Evolutionary conservation across 2,329 filamentous ascomycete species (phyloP), one percentile per base, ranked within the genome.

Genomic region (Ceratocystis huliohia): DNA sequence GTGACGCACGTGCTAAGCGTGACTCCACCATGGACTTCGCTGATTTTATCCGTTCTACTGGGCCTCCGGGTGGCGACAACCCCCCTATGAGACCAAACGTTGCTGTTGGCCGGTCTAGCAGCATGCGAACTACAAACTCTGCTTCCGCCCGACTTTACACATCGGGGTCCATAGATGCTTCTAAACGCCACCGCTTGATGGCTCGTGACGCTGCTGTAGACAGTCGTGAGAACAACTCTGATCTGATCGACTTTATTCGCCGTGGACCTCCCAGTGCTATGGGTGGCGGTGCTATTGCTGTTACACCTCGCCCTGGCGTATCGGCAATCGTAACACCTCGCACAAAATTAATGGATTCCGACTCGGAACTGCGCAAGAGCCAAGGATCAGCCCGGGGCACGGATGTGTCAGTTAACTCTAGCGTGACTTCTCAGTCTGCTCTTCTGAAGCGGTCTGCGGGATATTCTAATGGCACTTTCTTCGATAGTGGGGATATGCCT

Each of bases 201-300:
- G 86, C 93, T 67, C 88, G 91, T 62, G 86, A 91, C 69, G 84
- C 89, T 46, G 80, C 81, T 53, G 81, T 85, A 17, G 81, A 85
- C 63, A 78, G 78, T 67, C 81, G 80, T 64, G 84, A 84, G 63
- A 86, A 87, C 70, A 95, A 87, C 66, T 88, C 89, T 13, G 94
- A 96, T 68, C 78, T 99, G 67, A 96, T 96, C 70, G 92, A 97
- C 73, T 97, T 99, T 74, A 95, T 99, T 70, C 87, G 92, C 59
- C 87, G 90, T 73, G 93, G 92, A 0, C 91, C 91, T 2, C 87
- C 89, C 0, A 81, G 78, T 68, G 74, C 78, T 57, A 80, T 81
- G 30, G 67, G 61, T 30, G 82, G 83, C 69, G 88, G 85, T 67
- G 85, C 89, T 28, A 94, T 95, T 69, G 88, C 91, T 53, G 91